Conservation (phyloP, 345 rosid species). For the Pistacia integerrima region DNA sequence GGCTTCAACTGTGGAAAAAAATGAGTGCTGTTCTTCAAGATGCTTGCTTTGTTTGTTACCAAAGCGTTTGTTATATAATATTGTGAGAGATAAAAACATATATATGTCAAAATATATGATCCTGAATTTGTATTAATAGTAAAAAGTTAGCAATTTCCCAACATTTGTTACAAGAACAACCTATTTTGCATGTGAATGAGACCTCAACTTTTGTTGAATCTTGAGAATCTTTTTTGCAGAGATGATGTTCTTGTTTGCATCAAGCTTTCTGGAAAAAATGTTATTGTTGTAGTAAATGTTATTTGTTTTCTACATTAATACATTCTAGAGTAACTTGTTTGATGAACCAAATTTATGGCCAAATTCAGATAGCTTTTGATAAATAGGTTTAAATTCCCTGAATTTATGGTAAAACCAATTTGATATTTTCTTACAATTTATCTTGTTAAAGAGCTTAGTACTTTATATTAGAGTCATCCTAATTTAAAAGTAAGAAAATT, state of each 20-base stretch:
- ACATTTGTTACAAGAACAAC: constrained; percentile 10
- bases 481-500: too few relatives aligned
- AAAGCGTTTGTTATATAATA: constrained; percentile 15
- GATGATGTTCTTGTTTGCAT: not conserved
- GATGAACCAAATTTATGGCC: too few relatives aligned
- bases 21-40: constrained; percentile 13
- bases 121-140: constrained; percentile 26
- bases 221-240: not conserved
- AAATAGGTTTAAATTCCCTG: not conserved
- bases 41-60: constrained; percentile 7
- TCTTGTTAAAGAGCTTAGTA: too few relatives aligned
- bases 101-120: not conserved
- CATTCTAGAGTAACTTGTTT: not conserved
- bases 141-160: constrained; percentile 23
- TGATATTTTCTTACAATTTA: not conserved
- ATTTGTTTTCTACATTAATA: not conserved
- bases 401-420: not conserved
- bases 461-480: too few relatives aligned
- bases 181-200: constrained; percentile 24
- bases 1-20: constrained; percentile 47
- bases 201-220: constrained; percentile 11
- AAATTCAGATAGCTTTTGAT: not conserved
- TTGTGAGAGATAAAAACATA: constrained; percentile 18
- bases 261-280: not conserved
- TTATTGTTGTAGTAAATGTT: not conserved